Evolutionary conservation across 1,139 yeast species (phyloP).

Genomic region (Geotrichum reessii): DNA sequence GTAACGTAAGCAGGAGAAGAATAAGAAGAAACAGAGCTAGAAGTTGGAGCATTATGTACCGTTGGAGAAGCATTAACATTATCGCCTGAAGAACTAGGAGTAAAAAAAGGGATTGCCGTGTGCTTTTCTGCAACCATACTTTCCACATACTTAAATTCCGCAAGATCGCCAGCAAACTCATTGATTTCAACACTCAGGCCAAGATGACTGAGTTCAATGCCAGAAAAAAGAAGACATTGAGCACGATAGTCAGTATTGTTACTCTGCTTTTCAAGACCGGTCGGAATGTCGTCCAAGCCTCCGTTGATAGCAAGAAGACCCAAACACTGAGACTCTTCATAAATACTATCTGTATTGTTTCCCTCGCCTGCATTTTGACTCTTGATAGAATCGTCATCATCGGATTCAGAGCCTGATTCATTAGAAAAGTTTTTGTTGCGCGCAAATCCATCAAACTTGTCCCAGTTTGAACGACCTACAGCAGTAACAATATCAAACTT

Average conservation of each 20-base stretch:
- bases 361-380: neutral
- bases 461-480: slow-evolving; percentile 18
- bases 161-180: slow-evolving; percentile 12
- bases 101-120: too few relatives aligned
- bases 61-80: neutral
- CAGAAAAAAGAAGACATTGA: slow-evolving; percentile 19
- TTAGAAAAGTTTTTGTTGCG: neutral
- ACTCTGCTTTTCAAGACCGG: slow-evolving; percentile 15
- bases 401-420: slow-evolving; percentile 5
- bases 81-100: neutral
- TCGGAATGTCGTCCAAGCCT: slow-evolving; percentile 18
- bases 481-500: slow-evolving; percentile 18
- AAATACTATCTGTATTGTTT: neutral
- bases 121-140: slow-evolving; percentile 7
- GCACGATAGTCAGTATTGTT: slow-evolving; percentile 7
- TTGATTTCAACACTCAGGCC: slow-evolving; percentile 11
- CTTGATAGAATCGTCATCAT: neutral
- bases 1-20: neutral
- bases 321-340: slow-evolving; percentile 17
- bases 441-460: slow-evolving; percentile 13
- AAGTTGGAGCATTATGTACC: neutral
- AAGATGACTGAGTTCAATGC: slow-evolving; percentile 17
- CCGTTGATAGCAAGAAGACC: slow-evolving; percentile 18
- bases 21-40: neutral
- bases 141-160: slow-evolving; percentile 9